Conservation (phyloP, 139 green algal genomes). For the Closterium sp. region DNA sequence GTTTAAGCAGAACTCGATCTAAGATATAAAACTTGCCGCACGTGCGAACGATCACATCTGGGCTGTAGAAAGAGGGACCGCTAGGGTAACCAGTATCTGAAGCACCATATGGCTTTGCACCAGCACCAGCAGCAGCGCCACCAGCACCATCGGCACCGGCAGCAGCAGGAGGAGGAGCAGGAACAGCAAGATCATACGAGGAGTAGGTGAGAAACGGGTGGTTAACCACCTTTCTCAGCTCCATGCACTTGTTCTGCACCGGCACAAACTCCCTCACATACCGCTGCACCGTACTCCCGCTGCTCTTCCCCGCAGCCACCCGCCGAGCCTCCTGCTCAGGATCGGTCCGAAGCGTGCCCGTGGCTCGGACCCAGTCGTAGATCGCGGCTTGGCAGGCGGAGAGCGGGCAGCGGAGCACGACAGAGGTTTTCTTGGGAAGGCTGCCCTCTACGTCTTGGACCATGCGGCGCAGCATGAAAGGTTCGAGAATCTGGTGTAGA, state of each 20-base stretch:
- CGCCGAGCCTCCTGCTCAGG: slow-evolving; percentile 57
- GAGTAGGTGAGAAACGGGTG: slow-evolving; percentile 82
- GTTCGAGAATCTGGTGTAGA: slow-evolving; percentile 90
- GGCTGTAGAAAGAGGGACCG: neutral
- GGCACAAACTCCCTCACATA: slow-evolving; percentile 40
- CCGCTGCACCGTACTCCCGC: neutral
- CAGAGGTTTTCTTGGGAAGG: slow-evolving; percentile 76
- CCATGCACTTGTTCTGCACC: slow-evolving; percentile 93
- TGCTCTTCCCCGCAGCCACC: slow-evolving; percentile 4
- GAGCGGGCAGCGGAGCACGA: slow-evolving; percentile 69
- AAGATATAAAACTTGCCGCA: slow-evolving; percentile 70
- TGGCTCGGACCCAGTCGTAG: slow-evolving; percentile 89
- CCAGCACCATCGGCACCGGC: neutral
- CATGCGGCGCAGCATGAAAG: slow-evolving; percentile 89
- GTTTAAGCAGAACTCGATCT: slow-evolving; percentile 89
- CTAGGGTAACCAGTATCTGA: neutral
- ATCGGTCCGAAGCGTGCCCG: slow-evolving; percentile 80
- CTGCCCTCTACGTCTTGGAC: slow-evolving; percentile 89
- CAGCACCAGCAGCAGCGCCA: neutral
- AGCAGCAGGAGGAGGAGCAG: neutral
- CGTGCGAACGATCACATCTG: slow-evolving; percentile 22
- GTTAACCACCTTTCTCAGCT: slow-evolving; percentile 97
- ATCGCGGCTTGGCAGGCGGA: slow-evolving; percentile 72
- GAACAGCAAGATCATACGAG: neutral
- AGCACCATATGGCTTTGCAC: neutral